Percentiles rank a stretch among this genome's conserved stretches.
Evolutionary conservation across 306 rosid genomes (phyloP).

Genomic region (Comarum palustre): DNA sequence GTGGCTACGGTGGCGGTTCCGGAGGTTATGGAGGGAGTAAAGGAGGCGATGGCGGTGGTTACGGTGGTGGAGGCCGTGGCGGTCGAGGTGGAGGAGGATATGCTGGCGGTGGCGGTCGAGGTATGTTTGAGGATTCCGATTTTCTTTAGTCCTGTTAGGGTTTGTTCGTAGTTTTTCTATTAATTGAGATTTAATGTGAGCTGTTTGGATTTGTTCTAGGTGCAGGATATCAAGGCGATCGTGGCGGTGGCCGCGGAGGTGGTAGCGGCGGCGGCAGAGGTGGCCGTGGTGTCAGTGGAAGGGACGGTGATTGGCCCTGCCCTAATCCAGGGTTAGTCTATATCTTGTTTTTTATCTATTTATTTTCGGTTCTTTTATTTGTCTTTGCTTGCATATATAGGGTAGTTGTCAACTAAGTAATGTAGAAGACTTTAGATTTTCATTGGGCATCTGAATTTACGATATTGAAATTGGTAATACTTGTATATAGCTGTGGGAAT

Average conservation of each 20-base stretch:
- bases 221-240: conserved; percentile 80
- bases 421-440: neutral
- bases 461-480: conserved; percentile 26
- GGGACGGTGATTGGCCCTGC: conserved; percentile 99
- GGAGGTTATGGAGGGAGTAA: conserved; percentile 28
- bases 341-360: neutral
- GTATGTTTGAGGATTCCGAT: conserved; percentile 24
- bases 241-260: conserved; percentile 73
- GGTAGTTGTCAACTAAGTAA: neutral
- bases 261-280: conserved; percentile 50
- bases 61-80: conserved; percentile 30
- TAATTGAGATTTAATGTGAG: neutral
- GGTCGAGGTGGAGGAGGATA: conserved; percentile 39
- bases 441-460: neutral
- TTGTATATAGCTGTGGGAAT: conserved; percentile 76
- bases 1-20: conserved; percentile 38
- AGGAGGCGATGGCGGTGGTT: conserved; percentile 48
- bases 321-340: conserved; percentile 65
- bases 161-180: neutral
- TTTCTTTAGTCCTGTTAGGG: neutral
- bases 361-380: neutral
- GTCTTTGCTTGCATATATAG: neutral
- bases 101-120: conserved; percentile 76
- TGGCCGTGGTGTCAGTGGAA: conserved; percentile 82
- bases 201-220: conserved; percentile 30